phyloP scores from a whole-genome alignment of 148 eudicot genomes.

The Polygonum maritimum region DNA sequence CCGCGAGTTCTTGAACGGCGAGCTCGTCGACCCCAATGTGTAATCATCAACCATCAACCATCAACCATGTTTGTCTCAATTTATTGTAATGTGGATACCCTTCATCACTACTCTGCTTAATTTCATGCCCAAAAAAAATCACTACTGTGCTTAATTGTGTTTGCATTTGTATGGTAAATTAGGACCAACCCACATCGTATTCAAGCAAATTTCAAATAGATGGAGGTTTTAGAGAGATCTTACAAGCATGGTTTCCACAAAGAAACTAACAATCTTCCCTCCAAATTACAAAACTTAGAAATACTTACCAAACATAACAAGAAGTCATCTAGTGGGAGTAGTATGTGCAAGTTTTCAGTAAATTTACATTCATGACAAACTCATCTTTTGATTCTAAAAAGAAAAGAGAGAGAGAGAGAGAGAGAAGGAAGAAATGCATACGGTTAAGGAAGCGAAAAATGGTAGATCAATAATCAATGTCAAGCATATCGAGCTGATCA shows the following conservation, averaged over 20 bases:
- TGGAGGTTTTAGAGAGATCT: not conserved
- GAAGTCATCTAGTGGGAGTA: not conserved
- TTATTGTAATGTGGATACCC: no score
- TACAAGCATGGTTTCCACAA: not conserved
- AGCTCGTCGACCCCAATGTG: slow-evolving; percentile 55
- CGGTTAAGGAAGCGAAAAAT: not conserved
- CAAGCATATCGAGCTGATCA: slow-evolving; percentile 10
- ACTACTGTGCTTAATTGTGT: no score
- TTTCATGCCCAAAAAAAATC: no score
- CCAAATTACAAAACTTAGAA: not conserved
- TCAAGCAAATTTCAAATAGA: not conserved
- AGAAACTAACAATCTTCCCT: no score
- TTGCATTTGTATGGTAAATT: no score
- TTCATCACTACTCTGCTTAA: no score
- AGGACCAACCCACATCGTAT: not conserved
- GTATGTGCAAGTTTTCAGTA: not conserved
- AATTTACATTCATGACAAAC: not conserved
- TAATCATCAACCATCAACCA: slow-evolving; percentile 10
- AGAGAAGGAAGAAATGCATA: not conserved
- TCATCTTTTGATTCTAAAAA: not conserved
- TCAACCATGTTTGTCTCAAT: no score
- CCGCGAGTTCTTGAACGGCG: slow-evolving; percentile 75
- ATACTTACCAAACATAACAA: not conserved
- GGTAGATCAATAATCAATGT: slow-evolving; percentile 8
- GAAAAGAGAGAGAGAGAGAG: not conserved